Conservation (phyloP, 805 yeast species). For the Starmerella apis region DNA sequence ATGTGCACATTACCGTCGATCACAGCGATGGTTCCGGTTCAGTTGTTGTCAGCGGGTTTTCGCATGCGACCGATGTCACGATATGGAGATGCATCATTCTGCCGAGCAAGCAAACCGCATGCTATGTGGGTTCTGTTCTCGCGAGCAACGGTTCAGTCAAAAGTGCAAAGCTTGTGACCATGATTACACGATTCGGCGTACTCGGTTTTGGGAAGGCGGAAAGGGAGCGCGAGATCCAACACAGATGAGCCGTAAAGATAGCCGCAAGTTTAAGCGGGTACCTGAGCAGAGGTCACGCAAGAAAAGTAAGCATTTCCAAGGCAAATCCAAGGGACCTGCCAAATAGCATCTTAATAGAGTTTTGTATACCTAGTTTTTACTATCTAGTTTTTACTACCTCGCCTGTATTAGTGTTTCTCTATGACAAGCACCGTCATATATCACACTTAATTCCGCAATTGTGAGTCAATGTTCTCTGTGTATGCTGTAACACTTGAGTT, state of each 20-base stretch:
- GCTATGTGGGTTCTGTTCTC: conserved; percentile 37
- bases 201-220: conserved; percentile 41
- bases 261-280: conserved; percentile 33
- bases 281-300: conserved; percentile 15
- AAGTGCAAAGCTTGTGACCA: conserved; percentile 34
- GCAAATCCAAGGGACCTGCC: conserved; percentile 19
- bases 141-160: conserved; percentile 34
- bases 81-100: conserved; percentile 31
- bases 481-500: too few relatives aligned
- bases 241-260: conserved; percentile 36
- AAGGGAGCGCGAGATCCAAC: conserved; percentile 35
- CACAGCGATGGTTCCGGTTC: conserved; percentile 37
- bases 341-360: background rate
- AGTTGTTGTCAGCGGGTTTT: conserved; percentile 36
- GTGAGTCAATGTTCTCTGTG: too few relatives aligned
- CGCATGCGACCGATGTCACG: conserved; percentile 38
- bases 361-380: background rate
- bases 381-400: background rate
- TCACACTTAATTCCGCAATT: too few relatives aligned
- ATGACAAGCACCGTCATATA: too few relatives aligned
- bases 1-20: conserved; percentile 35
- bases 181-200: conserved; percentile 29
- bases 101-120: conserved; percentile 34
- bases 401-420: background rate
- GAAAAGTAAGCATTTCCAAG: conserved; percentile 18